Conservation (phyloP, 1,284 basidiomycete species). For the Apiotrichum porosum region DNA sequence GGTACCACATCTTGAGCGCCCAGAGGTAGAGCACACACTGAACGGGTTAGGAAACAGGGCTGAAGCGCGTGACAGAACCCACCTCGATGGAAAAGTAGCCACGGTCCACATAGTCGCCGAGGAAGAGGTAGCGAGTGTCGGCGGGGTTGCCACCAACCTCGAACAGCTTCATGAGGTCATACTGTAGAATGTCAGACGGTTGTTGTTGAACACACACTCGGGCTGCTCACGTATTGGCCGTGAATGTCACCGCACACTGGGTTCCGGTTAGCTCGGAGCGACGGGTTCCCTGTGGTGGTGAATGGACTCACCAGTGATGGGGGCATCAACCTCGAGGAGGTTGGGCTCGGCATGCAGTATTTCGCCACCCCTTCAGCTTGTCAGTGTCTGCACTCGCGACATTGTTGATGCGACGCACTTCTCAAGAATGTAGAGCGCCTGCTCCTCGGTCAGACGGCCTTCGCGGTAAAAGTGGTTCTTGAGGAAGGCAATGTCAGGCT, state of each 20-base stretch:
- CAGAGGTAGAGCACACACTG: conserved; percentile 89
- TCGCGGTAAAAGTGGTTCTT: conserved; percentile 99
- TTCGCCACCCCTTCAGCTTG: conserved; percentile 60
- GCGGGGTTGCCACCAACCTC: conserved; percentile 91
- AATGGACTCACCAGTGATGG: conserved; percentile 72
- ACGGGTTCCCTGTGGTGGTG: too few relatives aligned
- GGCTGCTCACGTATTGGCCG: conserved; percentile 85
- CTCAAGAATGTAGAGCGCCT: conserved; percentile 80
- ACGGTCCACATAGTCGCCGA: conserved; percentile 97
- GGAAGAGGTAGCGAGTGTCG: conserved; percentile 88
- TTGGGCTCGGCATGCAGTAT: conserved; percentile 78
- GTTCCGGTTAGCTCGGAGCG: too few relatives aligned
- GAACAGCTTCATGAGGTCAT: conserved; percentile 96
- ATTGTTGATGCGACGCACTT: conserved; percentile 48
- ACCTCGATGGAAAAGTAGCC: conserved; percentile 94
- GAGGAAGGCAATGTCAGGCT: conserved; percentile 93
- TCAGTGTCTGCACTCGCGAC: conserved; percentile 8
- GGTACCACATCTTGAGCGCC: conserved; percentile 89
- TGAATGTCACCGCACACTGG: conserved; percentile 93
- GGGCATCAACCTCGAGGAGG: conserved; percentile 84
- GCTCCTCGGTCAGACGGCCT: conserved; percentile 82
- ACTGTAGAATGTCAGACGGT: too few relatives aligned
- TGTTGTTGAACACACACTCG: too few relatives aligned
- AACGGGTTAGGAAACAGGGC: too few relatives aligned
- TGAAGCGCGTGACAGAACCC: too few relatives aligned